Base-by-base conservation (phyloP, 2,329 filamentous ascomycete genomes). In the Hirsutella minnesotensis region DNA sequence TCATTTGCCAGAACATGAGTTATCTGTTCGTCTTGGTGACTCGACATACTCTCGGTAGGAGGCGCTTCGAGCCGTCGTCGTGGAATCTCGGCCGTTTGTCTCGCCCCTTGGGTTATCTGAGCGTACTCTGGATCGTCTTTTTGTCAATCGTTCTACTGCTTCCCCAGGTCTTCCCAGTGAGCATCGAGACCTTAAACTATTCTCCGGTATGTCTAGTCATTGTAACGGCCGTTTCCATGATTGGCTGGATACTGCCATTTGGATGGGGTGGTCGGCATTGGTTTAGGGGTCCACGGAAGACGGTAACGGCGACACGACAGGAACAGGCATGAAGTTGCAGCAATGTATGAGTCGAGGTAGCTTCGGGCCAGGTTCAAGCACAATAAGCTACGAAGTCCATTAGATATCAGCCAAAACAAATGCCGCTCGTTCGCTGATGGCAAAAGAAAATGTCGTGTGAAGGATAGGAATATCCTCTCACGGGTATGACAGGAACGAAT, bases 91-190 rank as follows among this genome's bases (percentile, higher is more conserved):
- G 42, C 20, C n/a, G 15, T 4, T 18, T 37, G 19, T 39, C 36
- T 34, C 38, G 21, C 12, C 15, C 24, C 10, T 34, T 44, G 16
- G 42, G 36, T 3, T 35, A 22, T 13, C 16, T 44, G 29, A 31
- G 20, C 7, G 30, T 38, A 15, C 9, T 44, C 24, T 44, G 42
- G 42, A 20, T 44, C 19, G 20, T 21, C 31, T 44, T 34, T 15
- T 37, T 44, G 2, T 44, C 38, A 15, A 24, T 40, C 38, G 20
- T 44, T 21, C 31, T 44, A 4, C 42, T 44, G 3, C 38, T 44
- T 4, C 42, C 42, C 19, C 42, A 44, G 38, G 42, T 44, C 16
- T 44, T 39, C 18, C 42, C 42, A n/a, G 42, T 44, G 4, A 44
- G 20, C 15, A 16, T 34, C 19, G 3, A 33, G 10, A 44, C 42